Evolutionary conservation across 352 stramenopile genomes (phyloP).

Genomic region (Phytophthora pini): DNA sequence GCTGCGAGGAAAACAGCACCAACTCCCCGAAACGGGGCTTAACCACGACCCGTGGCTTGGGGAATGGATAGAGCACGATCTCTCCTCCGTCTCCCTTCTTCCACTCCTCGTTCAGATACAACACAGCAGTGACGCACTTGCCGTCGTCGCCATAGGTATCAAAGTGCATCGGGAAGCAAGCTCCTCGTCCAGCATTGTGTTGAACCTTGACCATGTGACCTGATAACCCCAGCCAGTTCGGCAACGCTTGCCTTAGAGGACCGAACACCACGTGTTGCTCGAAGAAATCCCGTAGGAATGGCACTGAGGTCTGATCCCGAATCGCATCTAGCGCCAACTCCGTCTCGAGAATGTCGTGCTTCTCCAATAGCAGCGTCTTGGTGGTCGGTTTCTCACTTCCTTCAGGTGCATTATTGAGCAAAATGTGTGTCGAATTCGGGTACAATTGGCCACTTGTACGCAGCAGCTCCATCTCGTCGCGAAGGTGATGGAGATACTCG

Average conservation of each 20-base stretch:
- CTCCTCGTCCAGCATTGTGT: slow-evolving; percentile 74
- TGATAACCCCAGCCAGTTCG: slow-evolving; percentile 49
- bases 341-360: slow-evolving; percentile 83
- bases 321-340: slow-evolving; percentile 65
- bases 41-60: slow-evolving; percentile 52
- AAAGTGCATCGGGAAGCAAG: slow-evolving; percentile 89
- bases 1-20: slow-evolving; percentile 81
- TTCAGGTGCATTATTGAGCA: slow-evolving; percentile 36
- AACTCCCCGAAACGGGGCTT: slow-evolving; percentile 66
- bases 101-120: slow-evolving; percentile 89
- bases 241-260: slow-evolving; percentile 40
- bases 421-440: slow-evolving; percentile 81
- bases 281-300: slow-evolving; percentile 61
- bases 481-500: slow-evolving; percentile 50
- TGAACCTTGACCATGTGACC: slow-evolving; percentile 84
- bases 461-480: slow-evolving; percentile 61
- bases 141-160: slow-evolving; percentile 85
- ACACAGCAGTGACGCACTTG: slow-evolving; percentile 83
- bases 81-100: slow-evolving; percentile 74
- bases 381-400: slow-evolving; percentile 5
- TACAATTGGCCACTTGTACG: slow-evolving; percentile 60
- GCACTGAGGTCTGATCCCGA: slow-evolving; percentile 38
- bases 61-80: slow-evolving; percentile 85
- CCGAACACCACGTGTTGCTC: slow-evolving; percentile 66
- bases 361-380: slow-evolving; percentile 69